These are phyloP conservation scores for Periconia sp. DNA, from an alignment of 2,329 filamentous ascomycete species.

Conservation along the genomic window DNA sequence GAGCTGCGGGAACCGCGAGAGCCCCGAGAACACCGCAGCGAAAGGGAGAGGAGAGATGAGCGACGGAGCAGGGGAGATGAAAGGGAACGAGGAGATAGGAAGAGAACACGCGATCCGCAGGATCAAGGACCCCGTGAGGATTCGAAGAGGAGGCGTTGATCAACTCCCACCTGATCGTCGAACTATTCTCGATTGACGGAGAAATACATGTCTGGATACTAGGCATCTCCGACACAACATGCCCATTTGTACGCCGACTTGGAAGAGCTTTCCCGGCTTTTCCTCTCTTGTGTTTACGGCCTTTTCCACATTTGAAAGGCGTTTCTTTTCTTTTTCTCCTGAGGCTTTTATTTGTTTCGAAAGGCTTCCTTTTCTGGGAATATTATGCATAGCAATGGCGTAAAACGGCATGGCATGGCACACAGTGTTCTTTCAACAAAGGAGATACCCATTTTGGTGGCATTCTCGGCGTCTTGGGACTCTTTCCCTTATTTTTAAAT, in stretches of 20 bases:
- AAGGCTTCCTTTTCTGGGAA: too few species aligned
- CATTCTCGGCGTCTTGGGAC: conserved; percentile 11
- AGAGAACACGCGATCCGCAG: conserved; percentile 8
- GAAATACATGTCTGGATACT: too few species aligned
- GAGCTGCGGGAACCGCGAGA: conserved; percentile 17
- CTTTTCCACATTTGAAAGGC: neutral
- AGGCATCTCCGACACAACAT: too few species aligned
- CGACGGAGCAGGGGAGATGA: conserved; percentile 5
- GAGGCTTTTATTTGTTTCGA: too few species aligned
- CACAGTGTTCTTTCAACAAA: conserved; percentile 2
- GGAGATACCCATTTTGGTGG: conserved; percentile 12
- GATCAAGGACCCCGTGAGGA: conserved; percentile 14
- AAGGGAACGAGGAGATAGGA: conserved; percentile 2
- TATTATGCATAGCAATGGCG: conserved; percentile 13
- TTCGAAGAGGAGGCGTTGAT: conserved; percentile 10
- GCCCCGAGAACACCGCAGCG: conserved; percentile 16
- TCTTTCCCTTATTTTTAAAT: too few species aligned
- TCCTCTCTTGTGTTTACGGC: neutral
- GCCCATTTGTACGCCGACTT: too few species aligned
- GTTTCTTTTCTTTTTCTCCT: neutral
- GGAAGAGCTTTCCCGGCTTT: neutral
- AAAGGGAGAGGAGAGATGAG: conserved; percentile 8
- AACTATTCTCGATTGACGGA: too few species aligned
- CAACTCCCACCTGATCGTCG: neutral
- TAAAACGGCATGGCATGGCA: too few species aligned